Base-by-base conservation (phyloP, 2,329 filamentous ascomycete species). In the Neopestalotiopsis rosae region DNA sequence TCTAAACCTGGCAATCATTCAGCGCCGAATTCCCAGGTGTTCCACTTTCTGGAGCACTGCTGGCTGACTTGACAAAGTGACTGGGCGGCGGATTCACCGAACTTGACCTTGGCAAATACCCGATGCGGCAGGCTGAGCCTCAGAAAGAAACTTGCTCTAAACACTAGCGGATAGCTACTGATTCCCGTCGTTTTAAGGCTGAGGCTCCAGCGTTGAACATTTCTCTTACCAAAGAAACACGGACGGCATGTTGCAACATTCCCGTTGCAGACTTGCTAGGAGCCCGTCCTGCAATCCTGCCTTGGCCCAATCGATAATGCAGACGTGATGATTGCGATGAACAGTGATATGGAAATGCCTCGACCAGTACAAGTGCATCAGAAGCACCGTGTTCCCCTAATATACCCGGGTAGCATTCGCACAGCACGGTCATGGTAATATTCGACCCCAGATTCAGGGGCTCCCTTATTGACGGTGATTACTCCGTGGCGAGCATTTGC, bases 131-230 rank as follows among this genome's bases (percentile, higher is more conserved):
- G 45, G 45, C 45, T 52, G 45, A 52, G 20, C 45, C 45, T 52
- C 45, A 52, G 45, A 52, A n/a, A 17, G 20, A 20, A 52, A 20
- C 45, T 52, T 52, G 45, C 45, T 52, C 45, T 52, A 52, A 52
- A 52, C 45, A 24, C 45, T 52, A 52, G 45, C 45, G 45, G 45
- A 52, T 52, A 20, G 45, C 45, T 52, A 52, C 45, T 52, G 45
- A 52, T 20, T 52, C 45, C 45, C 45, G 45, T 52, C 45, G 45
- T 52, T 52, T 52, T 52, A 52, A 52, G 45, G 45, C 45, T 52
- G 45, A 52, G 45, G 45, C 45, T 52, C 45, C 20, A 52, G 45
- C 45, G 9, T 49, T 49, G 14, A 49, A 17, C 7, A n/a, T 9
- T 20, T 52, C 2, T 4, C 17, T 20, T 52, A 52, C 14, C 7